Conservation (phyloP, 371 early-diverging fungal genomes). For the Batrachochytrium dendrobatidis region DNA sequence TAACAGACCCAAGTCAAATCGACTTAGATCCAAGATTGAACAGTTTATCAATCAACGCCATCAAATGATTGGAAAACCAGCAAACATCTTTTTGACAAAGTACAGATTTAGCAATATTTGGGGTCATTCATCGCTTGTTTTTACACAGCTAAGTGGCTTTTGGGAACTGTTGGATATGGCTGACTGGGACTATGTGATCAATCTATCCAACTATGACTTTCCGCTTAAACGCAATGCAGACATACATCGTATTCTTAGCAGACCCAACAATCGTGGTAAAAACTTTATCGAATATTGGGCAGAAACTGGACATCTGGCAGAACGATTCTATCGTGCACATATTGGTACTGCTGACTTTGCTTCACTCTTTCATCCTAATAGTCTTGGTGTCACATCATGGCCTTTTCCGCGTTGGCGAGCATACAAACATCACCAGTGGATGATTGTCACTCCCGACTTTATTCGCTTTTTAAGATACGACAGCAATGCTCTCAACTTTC, state of each 20-base stretch:
- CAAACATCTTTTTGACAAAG: constrained; percentile 25
- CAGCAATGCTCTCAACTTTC: constrained; percentile 14
- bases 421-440: constrained; percentile 38
- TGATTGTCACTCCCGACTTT: constrained; percentile 27
- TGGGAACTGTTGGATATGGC: constrained; percentile 36
- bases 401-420: constrained; percentile 26
- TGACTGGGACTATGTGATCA: constrained; percentile 40
- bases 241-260: constrained; percentile 14
- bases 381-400: constrained; percentile 25
- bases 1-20: not conserved
- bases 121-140: constrained; percentile 32
- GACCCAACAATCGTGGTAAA: constrained; percentile 6
- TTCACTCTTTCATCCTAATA: constrained; percentile 16
- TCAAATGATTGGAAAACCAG: not conserved
- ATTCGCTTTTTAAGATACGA: constrained; percentile 16
- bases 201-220: constrained; percentile 29
- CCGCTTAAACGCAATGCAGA: constrained; percentile 27
- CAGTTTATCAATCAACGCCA: constrained; percentile 9
- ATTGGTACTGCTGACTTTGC: constrained; percentile 8
- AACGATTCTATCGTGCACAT: constrained; percentile 19
- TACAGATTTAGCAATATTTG: constrained; percentile 17
- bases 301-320: constrained; percentile 16
- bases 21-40: constrained; percentile 1
- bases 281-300: constrained; percentile 26
- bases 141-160: constrained; percentile 31